Conservation (phyloP, 768 basidiomycete species). For the Sporobolomyces pararoseus region DNA sequence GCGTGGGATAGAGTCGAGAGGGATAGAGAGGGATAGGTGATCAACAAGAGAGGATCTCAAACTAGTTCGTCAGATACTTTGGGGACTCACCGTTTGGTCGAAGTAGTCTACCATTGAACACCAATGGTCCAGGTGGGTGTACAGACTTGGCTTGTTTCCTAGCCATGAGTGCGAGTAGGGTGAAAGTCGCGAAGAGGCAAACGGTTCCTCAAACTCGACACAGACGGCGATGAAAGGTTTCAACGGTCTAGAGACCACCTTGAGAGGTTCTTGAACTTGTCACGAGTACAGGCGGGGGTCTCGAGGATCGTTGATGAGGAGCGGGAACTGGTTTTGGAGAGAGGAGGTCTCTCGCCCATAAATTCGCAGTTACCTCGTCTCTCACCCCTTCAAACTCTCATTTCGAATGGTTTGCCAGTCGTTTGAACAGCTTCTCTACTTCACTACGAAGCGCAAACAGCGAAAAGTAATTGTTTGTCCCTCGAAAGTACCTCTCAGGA, state of each 20-base stretch:
- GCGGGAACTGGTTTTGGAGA: background rate
- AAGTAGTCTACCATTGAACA: slow-evolving; percentile 22
- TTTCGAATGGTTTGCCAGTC: background rate
- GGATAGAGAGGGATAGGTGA: slow-evolving; percentile 4
- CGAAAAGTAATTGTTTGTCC: too few relatives aligned
- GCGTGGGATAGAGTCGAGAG: background rate
- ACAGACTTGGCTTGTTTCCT: background rate
- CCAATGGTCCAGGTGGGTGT: background rate
- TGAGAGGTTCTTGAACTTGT: background rate
- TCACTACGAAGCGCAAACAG: background rate
- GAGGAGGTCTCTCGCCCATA: background rate
- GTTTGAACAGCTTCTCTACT: background rate
- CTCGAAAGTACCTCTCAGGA: too few relatives aligned
- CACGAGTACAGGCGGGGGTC: background rate
- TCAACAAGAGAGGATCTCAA: background rate
- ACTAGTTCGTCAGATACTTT: too few relatives aligned
- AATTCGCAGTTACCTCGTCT: background rate
- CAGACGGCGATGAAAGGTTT: background rate
- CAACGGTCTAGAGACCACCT: background rate
- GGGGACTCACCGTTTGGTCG: slow-evolving; percentile 25
- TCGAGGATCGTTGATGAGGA: background rate
- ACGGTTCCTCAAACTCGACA: background rate
- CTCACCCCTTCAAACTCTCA: background rate
- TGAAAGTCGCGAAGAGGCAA: too few relatives aligned
- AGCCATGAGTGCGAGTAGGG: slow-evolving; percentile 12